Base-by-base conservation (phyloP, 352 stramenopile species). In the Phytophthora meadii region DNA sequence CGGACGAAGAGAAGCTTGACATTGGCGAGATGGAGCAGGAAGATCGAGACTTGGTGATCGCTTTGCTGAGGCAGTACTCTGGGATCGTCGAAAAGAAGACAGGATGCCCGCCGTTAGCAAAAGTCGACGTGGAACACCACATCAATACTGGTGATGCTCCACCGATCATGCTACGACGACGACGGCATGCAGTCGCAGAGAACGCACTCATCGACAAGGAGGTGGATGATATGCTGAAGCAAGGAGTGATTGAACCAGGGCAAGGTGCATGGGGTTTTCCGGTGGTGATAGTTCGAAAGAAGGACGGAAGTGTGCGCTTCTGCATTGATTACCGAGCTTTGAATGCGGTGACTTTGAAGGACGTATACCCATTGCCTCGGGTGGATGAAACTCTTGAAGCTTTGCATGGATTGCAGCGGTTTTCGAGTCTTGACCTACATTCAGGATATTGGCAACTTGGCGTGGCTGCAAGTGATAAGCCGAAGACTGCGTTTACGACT, bases 301-400 rank as follows among this genome's bases (percentile, higher is more conserved):
- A 39, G 17, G 45, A 51, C 12, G 45, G 25, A 8, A 51, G 45
- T 39, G 68, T 72, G 0, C 40, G 61, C 0, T 76, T 76, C 30
- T 72, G 68, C 30, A 58, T 76, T 11, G 68, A 76, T 41, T 71
- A 68, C 24, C 17, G 49, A 11, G 46, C 61, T 1, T 25, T 68
- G 11, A 76, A 76, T 48, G 19, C 37, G 10, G 36, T 57, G 8
- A 57, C 50, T 2, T 5, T 27, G 0, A 64, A 66, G 32, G 68
- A 76, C 34, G 56, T 71, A 9, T 30, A 30, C 27, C 27, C 27
- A 30, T 30, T 30, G 5, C 27, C 19, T 19, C 19, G 19, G 19
- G 19, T 19, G 19, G 19, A 19, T 19, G 19, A 19, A 19, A 19
- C 19, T 6, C 27, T 30, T 7, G 27, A 30, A 30, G 27, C 27